phyloP scores from a whole-genome alignment of 2,329 filamentous ascomycete species.

The Ambrosiella xylebori region DNA sequence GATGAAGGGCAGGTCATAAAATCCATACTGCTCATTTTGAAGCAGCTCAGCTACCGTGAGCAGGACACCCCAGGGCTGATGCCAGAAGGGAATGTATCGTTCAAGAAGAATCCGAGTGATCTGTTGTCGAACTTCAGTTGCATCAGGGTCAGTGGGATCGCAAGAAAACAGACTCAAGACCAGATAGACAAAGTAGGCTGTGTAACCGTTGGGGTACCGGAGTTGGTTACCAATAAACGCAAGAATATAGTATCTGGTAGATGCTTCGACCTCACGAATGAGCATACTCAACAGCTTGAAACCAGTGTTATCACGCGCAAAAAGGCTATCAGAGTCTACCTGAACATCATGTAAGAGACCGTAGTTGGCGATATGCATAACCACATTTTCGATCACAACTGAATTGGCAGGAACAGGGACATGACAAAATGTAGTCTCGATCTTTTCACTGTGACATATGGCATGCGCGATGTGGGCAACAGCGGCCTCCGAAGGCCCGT shows the following conservation, averaged over 20 bases:
- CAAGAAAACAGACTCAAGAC: slow-evolving; percentile 71
- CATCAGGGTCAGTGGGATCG: slow-evolving; percentile 56
- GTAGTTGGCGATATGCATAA: slow-evolving; percentile 63
- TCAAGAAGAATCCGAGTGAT: slow-evolving; percentile 81
- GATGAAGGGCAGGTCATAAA: slow-evolving; percentile 87
- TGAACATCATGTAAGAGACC: slow-evolving; percentile 39
- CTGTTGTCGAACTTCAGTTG: slow-evolving; percentile 70
- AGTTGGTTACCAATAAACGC: slow-evolving; percentile 80
- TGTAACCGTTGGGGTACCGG: slow-evolving; percentile 75
- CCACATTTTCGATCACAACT: slow-evolving; percentile 59
- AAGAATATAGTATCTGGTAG: slow-evolving; percentile 71
- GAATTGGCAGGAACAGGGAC: slow-evolving; percentile 52
- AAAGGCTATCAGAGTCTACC: slow-evolving; percentile 38
- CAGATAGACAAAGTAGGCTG: slow-evolving; percentile 79
- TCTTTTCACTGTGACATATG: slow-evolving; percentile 38
- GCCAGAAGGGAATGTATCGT: slow-evolving; percentile 71
- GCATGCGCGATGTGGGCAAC: slow-evolving; percentile 62
- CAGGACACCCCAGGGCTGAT: slow-evolving; percentile 89
- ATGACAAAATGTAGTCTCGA: slow-evolving; percentile 46
- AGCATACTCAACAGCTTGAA: slow-evolving; percentile 60
- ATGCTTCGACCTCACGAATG: slow-evolving; percentile 54
- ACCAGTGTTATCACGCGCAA: slow-evolving; percentile 31
- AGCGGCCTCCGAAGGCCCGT: slow-evolving; percentile 51
- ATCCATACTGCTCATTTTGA: slow-evolving; percentile 73
- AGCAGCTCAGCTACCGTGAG: slow-evolving; percentile 76